A percentile compares a stretch with the other conserved stretches of the same genome.
phyloP scores from a whole-genome alignment of 164 flowering plant genomes.

The Dillenia turbinata region DNA sequence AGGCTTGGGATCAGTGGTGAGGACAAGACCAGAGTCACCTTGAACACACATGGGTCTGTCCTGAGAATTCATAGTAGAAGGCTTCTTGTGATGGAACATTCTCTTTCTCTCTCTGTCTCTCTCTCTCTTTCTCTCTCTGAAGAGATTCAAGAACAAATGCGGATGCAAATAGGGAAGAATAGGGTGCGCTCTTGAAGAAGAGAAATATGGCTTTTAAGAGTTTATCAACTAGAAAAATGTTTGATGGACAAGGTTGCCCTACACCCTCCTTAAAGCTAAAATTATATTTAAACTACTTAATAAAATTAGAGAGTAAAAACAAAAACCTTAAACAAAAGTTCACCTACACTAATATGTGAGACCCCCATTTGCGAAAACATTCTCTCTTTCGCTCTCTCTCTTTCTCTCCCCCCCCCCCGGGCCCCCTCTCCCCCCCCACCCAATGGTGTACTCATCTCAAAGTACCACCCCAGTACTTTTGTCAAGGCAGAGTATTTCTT shows the following conservation, averaged over 20 bases:
- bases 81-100: conserved; percentile 95
- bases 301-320: conserved; percentile 9
- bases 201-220: conserved; percentile 12
- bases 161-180: conserved; percentile 49
- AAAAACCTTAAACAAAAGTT: conserved; percentile 8
- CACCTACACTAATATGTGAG: conserved; percentile 27
- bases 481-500: no score
- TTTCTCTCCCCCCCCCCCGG: not conserved
- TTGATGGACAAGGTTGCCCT: no score
- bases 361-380: conserved; percentile 37
- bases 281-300: not conserved
- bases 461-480: no score
- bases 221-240: not conserved
- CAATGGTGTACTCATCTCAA: no score
- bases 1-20: conserved; percentile 99
- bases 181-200: conserved; percentile 64
- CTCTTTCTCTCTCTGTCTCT: conserved; percentile 29
- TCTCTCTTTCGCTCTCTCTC: conserved; percentile 9
- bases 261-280: no score
- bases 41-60: conserved; percentile 79
- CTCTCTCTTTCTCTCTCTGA: conserved; percentile 24
- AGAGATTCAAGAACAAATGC: conserved; percentile 88
- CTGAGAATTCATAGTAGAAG: conserved; percentile 75
- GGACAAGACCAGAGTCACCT: conserved; percentile 95
- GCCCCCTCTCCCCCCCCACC: no score